Evolutionary conservation across 75 land plant species (phyloP).

Genomic region (Pinus albicaulis): DNA sequence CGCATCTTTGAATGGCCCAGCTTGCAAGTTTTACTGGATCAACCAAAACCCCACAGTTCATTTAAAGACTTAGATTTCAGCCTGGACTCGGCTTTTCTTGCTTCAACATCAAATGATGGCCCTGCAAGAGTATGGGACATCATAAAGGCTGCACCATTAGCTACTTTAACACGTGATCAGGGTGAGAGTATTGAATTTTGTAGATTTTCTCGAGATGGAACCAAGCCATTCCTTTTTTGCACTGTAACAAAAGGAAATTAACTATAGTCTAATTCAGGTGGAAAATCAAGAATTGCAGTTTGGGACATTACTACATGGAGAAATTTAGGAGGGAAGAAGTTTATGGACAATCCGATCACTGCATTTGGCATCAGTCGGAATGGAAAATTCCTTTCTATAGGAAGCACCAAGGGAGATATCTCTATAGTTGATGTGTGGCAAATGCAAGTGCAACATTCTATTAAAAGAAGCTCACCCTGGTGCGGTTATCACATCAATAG

Average conservation of each 20-base stretch:
- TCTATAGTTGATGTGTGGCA: conserved; percentile 68
- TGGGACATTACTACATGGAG: conserved; percentile 90
- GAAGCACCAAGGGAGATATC: conserved; percentile 80
- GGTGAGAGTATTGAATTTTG: conserved; percentile 85
- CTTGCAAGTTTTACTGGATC: too few relatives aligned
- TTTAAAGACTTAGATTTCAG: conserved; percentile 89
- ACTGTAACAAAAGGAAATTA: conserved; percentile 22
- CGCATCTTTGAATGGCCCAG: conserved; percentile 94
- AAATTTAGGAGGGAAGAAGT: conserved; percentile 70
- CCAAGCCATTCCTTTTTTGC: conserved; percentile 57
- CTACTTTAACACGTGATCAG: conserved; percentile 46
- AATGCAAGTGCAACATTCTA: conserved; percentile 67
- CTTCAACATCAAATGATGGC: conserved; percentile 82
- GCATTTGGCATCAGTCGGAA: conserved; percentile 69
- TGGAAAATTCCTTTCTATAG: conserved; percentile 86
- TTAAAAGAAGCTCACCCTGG: conserved; percentile 71
- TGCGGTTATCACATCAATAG: conserved; percentile 46
- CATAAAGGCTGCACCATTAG: conserved; percentile 52
- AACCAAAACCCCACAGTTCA: conserved; percentile 65
- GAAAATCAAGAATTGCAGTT: conserved; percentile 53
- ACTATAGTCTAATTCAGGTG: conserved; percentile 34
- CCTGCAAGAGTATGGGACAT: conserved; percentile 80
- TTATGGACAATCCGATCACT: conserved; percentile 59
- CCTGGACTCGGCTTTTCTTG: conserved; percentile 83
- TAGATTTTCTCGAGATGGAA: conserved; percentile 86